phyloP scores from a whole-genome alignment of 2,329 filamentous ascomycete species.

The Colletotrichum spinosum region DNA sequence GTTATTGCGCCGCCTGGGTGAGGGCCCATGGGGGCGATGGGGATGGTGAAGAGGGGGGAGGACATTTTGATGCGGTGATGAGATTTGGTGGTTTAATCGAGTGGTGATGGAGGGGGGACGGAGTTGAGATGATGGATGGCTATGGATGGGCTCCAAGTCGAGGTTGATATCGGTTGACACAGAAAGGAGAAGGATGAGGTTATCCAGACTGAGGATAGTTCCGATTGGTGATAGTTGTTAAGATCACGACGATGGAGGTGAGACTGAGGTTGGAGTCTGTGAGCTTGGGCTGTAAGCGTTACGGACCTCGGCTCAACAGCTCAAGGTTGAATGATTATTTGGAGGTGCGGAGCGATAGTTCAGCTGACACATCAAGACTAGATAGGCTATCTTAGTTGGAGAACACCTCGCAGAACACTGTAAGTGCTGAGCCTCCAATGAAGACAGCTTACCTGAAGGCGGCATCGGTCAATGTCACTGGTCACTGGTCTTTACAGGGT shows the following conservation, averaged over 20 bases:
- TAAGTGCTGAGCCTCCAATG: slow-evolving; percentile 14
- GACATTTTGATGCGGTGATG: slow-evolving; percentile 41
- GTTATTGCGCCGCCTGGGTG: slow-evolving; percentile 69
- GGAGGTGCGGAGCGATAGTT: slow-evolving; percentile 5
- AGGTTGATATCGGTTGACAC: too few species aligned
- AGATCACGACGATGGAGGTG: too few species aligned
- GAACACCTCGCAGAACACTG: too few species aligned
- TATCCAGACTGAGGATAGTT: too few species aligned
- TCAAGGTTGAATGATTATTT: too few species aligned
- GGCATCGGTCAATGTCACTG: background rate
- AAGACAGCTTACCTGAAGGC: too few species aligned
- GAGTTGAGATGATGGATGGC: background rate
- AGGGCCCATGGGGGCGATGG: slow-evolving; percentile 58
- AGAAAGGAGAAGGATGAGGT: too few species aligned
- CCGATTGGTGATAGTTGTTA: too few species aligned
- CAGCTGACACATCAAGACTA: slow-evolving; percentile 11
- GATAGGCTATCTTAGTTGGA: too few species aligned
- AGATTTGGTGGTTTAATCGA: background rate
- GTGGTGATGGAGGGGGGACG: background rate
- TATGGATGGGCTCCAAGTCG: background rate
- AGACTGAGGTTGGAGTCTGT: too few species aligned
- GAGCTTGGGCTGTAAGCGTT: slow-evolving; percentile 6
- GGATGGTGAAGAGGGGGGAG: slow-evolving; percentile 68
- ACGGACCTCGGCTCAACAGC: slow-evolving; percentile 26
- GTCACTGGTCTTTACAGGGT: background rate